These are phyloP conservation scores for Polymyxa betae DNA, from an alignment of 208 protist species.

Conservation along the genomic window DNA sequence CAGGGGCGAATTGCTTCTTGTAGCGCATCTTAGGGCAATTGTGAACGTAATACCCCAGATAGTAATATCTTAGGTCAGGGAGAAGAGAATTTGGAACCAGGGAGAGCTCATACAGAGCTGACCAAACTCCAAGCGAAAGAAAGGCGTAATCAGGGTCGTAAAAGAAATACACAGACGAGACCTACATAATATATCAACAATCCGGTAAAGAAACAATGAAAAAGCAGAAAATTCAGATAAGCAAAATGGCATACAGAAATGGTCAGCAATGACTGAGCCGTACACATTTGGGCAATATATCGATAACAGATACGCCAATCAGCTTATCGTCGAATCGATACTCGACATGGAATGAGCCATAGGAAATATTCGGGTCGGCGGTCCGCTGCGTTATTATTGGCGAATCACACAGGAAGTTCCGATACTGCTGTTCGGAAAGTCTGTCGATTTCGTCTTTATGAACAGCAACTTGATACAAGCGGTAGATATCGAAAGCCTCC, in stretches of 20 bases:
- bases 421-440: not conserved
- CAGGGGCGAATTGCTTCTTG: not conserved
- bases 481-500: not conserved
- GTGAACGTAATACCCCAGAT: not conserved
- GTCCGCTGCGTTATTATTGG: not conserved
- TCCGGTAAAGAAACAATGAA: too few relatives aligned
- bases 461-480: not conserved
- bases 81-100: not conserved
- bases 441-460: not conserved
- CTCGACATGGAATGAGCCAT: slow-evolving; percentile 8
- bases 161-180: slow-evolving; percentile 4
- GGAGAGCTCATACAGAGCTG: not conserved
- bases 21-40: not conserved
- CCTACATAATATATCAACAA: too few relatives aligned
- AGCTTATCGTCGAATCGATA: not conserved
- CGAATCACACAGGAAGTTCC: not conserved
- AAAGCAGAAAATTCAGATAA: too few relatives aligned
- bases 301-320: not conserved
- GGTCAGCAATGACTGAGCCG: not conserved
- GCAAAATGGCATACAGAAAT: not conserved
- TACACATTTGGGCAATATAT: not conserved
- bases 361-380: not conserved
- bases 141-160: not conserved
- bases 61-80: not conserved
- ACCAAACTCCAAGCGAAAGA: not conserved